Evolutionary conservation across 345 rosid species (phyloP), one percentile per base, ranked within the genome.

Genomic region (Passiflora organensis): DNA sequence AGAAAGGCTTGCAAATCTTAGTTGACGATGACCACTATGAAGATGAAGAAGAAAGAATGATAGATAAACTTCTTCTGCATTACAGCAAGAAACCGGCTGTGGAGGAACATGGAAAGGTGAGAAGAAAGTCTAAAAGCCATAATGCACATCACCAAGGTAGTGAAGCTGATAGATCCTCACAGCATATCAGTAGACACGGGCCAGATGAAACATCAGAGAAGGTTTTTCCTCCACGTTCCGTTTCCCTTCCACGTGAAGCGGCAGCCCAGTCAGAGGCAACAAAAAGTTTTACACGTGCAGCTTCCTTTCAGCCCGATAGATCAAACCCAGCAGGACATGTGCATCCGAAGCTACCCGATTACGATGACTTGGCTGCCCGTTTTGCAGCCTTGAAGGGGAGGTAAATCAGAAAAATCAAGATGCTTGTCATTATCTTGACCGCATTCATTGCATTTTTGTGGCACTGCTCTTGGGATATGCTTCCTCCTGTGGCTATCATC

Each of bases 331-430:
- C 90, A 8, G 69, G 77, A 46, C 99, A 93, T 32, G 99, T 93
- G 66, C 99, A 93, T 74, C 99, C 97, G 0, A 93, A 89, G 70
- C 74, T 93, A 62, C 99, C 97, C 2, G 82, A 93, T 66, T 93
- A 86, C 41, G 99, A 93, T 43, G 91, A 84, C 62, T 70, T 93
- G 81, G 94, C 99, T 6, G 97, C 99, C 8, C 79, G 83, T 15
- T 73, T 93, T 70, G 89, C 99, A 5, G 85, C 91, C 39, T 79
- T 89, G 53, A 86, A 78, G 72, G 96, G 95, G 53, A 81, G 76
- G 55, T 89, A 78, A 77, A 37, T 39, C 28, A 17, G 65, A 25
- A 58, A 56, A 13, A 41, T 51, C 59, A 17, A 20, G 41, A 37
- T 1, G 13, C 48, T 28, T 38, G 23, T 54, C 12, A 43, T 13